Base-by-base conservation (phyloP, 176 grass and related monocot species). In the Rhynchospora pubera region DNA sequence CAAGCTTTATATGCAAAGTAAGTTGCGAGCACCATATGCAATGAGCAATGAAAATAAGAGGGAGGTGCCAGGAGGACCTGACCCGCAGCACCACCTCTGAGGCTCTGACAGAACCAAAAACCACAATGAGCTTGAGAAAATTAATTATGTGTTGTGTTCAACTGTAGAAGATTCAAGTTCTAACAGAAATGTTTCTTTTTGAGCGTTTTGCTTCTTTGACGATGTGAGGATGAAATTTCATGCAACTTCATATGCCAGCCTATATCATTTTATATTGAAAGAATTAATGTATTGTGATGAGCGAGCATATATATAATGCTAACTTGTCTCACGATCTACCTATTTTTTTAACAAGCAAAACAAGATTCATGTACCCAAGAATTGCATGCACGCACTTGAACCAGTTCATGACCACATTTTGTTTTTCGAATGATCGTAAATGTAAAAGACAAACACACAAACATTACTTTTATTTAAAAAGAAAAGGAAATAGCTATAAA, bases 61-160 rank as follows among this genome's bases (percentile, higher is more conserved):
- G 76, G 52, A 78, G 18, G 85, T 90, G 0, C 89, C 62, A 0
- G 89, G 89, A 39, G 89, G 89, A 18, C 82, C 82, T 55, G 85
- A 90, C 44, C 85, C 89, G 24, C 82, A 87, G 39, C 85, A 90
- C n/a, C 89, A 88, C 60, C 69, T 8, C 2, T 77, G 12, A 77
- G 26, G 26, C 26, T 28, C 26, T 28, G 26, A 28, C 26, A 28
- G 26, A 28, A 28, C 26, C 13, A 8, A 77, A 77, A 5, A 55
- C 16, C 50, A 56, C 2, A 34, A 8, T 26, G 6, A 75, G 22
- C 71, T 53, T 53, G 45, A 52, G 55, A 28, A 9, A 75, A 75
- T 28, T 24, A 75, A 45, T 26, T 52, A 52, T 53, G 72, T 76
- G 23, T 16, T 53, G 72, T 76, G 23, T 16, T 47, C 13, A 32